phyloP scores from a whole-genome alignment of 805 yeast species.

The Cyberlindnera maritima region DNA sequence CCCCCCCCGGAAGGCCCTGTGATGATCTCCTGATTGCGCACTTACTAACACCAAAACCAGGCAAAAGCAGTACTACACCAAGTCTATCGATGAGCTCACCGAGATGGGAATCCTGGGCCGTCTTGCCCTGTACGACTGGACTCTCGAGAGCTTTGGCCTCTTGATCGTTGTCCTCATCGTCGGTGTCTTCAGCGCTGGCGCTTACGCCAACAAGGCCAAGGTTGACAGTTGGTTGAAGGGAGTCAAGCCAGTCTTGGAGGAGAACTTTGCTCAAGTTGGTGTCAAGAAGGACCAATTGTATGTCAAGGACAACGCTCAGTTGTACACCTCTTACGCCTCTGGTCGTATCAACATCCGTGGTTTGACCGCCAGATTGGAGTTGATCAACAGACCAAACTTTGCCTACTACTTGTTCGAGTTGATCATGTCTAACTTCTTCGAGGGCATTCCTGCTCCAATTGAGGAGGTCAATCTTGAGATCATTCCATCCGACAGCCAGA shows the following conservation, averaged over 20 bases:
- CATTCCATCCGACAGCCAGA: conserved; percentile 42
- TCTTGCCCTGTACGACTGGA: conserved; percentile 67
- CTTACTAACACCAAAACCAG: background rate
- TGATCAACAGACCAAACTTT: conserved; percentile 79
- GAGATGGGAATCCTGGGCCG: conserved; percentile 60
- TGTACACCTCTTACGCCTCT: conserved; percentile 68
- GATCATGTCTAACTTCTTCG: conserved; percentile 54
- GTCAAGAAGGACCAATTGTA: conserved; percentile 42
- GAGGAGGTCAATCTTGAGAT: conserved; percentile 65
- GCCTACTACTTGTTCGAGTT: conserved; percentile 65
- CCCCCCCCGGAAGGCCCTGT: too few species aligned
- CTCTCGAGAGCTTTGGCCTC: conserved; percentile 59
- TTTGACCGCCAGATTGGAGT: conserved; percentile 56
- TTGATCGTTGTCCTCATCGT: conserved; percentile 49
- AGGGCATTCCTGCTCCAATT: conserved; percentile 47
- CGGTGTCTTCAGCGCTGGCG: conserved; percentile 56
- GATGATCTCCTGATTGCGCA: background rate
- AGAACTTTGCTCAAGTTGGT: conserved; percentile 81
- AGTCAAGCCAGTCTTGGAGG: conserved; percentile 49
- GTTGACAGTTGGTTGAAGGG: conserved; percentile 54
- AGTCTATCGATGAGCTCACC: conserved; percentile 49
- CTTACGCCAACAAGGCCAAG: conserved; percentile 49
- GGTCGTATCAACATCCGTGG: conserved; percentile 80
- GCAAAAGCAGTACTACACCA: conserved; percentile 28
- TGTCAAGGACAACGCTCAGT: conserved; percentile 61